These are phyloP conservation scores for Globisporangium uncinulatum DNA, from an alignment of 352 stramenopile species.

Conservation along the genomic window DNA sequence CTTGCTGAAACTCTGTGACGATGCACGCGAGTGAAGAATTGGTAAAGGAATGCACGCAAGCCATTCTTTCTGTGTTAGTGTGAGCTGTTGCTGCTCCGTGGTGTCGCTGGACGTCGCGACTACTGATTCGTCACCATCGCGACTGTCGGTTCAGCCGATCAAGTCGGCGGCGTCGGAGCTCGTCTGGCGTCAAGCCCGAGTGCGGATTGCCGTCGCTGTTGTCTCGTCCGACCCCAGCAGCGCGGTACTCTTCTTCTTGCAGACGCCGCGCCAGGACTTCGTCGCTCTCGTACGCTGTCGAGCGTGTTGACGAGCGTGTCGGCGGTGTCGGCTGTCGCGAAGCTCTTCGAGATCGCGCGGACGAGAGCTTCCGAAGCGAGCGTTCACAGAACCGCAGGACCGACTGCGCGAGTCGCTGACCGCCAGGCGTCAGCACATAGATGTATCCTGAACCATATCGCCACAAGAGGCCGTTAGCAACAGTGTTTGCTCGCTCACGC, in stretches of 20 bases:
- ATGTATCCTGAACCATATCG: constrained; percentile 9
- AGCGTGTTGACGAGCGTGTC: neutral
- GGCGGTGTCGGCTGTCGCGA: neutral
- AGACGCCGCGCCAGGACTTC: constrained; percentile 17
- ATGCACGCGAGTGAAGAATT: neutral
- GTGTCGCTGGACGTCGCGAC: too few relatives aligned
- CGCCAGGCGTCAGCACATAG: constrained; percentile 10
- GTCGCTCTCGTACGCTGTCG: constrained; percentile 8
- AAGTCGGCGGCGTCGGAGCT: constrained; percentile 24
- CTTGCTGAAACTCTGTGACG: constrained; percentile 24
- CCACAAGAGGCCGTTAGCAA: neutral
- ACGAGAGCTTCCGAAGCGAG: neutral
- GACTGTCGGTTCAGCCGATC: constrained; percentile 14
- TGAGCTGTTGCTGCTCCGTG: neutral
- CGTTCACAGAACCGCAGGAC: neutral
- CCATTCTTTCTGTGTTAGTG: neutral
- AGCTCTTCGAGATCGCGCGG: neutral
- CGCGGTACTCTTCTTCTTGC: constrained; percentile 21
- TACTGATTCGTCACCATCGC: neutral
- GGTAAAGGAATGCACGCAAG: neutral
- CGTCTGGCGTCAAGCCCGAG: constrained; percentile 15
- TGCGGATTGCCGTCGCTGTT: neutral
- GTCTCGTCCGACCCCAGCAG: neutral
- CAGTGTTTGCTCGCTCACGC: too few relatives aligned
- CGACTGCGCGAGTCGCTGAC: constrained; percentile 1